Base-by-base conservation (phyloP, 306 rosid species). In the Begonia masoniana region DNA sequence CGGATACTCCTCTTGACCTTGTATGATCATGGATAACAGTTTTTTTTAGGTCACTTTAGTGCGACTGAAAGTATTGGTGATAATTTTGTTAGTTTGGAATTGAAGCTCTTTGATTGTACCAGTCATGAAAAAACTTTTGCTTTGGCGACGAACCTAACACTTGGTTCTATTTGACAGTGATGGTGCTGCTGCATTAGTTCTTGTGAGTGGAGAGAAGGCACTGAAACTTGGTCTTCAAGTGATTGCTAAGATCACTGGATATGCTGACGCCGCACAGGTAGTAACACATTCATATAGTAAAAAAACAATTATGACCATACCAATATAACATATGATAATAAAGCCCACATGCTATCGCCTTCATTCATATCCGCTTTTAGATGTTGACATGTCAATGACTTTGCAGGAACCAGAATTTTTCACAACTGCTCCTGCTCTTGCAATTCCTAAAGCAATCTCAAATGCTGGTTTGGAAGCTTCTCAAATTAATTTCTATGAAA, bases 221-320 rank as follows among this genome's bases (percentile, higher is more conserved):
- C 60, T 79, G 52, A 67, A 76, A 76, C 99, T 83, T 70, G 99
- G 96, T 13, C 80, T 92, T 57, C 68, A 83, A 63, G 99, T 87
- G 68, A 79, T 92, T 21, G 99, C 95, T 56, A 92, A 87, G 83
- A 78, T 92, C 66, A 59, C 74, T 52, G 99, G 99, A 71, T 92
- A 77, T 48, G 95, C 93, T 23, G 99, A 92, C 74, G 99, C 99
- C 51, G 99, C 99, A 59, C 95, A 92, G 89, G 97, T 91, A 76
- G 55, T 50, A 57, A 55, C 61, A 55, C 61, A 31, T 61, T 21
- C n/a, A 13, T 51, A 2, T 31, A 31, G 39, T 31, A 31, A 23
- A 59, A 50, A 50, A 21, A 58, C 43, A 57, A 41, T 52, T 47
- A 53, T 39, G 58, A 53, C 54, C 43, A 24, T 13, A 24, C 48